Conservation (phyloP, 805 yeast genomes). For the Saccharomyces kudriavzevii region DNA sequence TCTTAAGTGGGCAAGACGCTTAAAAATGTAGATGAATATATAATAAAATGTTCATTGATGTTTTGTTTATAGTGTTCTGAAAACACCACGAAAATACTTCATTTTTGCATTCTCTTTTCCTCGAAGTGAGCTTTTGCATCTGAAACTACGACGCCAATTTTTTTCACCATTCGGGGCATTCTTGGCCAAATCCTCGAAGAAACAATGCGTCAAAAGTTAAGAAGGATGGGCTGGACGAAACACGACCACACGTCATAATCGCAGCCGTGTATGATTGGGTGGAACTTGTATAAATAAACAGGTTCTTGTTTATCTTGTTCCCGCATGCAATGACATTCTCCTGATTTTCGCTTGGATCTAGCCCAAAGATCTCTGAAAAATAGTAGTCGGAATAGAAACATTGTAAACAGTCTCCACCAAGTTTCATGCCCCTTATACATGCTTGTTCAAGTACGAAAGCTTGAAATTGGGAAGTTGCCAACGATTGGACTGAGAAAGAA, state of each 20-base stretch:
- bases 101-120: background rate
- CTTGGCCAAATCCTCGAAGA: background rate
- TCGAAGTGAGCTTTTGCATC: background rate
- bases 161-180: background rate
- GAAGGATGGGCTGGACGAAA: background rate
- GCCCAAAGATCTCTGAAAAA: background rate
- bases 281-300: background rate
- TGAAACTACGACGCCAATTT: background rate
- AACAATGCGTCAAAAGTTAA: background rate
- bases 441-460: background rate
- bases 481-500: background rate
- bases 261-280: background rate
- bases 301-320: background rate
- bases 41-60: background rate
- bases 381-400: background rate
- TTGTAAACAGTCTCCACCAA: background rate
- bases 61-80: background rate
- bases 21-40: background rate
- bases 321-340: background rate
- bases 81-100: background rate
- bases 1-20: background rate
- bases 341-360: background rate
- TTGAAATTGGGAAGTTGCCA: background rate
- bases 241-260: background rate
- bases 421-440: background rate